A percentile compares a stretch with the other conserved stretches of the same genome.
Conservation (phyloP, 345 rosid genomes). For the Carallia pectinifolia region DNA sequence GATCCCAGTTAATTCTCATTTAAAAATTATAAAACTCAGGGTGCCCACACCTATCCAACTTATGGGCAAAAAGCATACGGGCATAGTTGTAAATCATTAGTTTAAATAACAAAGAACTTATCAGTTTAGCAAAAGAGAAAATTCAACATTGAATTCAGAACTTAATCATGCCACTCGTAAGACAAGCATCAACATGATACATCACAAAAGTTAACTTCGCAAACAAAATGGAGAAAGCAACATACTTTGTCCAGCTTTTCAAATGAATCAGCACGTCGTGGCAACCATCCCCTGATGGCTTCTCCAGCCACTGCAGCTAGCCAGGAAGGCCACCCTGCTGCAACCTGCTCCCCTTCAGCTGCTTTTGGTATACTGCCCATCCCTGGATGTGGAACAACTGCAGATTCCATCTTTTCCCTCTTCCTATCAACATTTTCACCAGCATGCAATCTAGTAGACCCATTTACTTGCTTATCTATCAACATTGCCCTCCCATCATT, state of each 20-base stretch:
- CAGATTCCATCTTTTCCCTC: slow-evolving; percentile 59
- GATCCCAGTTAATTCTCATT: background rate
- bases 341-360: slow-evolving; percentile 87
- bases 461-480: slow-evolving; percentile 69
- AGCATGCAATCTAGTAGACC: slow-evolving; percentile 47
- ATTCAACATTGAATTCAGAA: background rate
- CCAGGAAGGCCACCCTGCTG: slow-evolving; percentile 99
- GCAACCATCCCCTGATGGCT: slow-evolving; percentile 94
- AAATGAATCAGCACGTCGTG: slow-evolving; percentile 93
- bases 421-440: slow-evolving; percentile 59
- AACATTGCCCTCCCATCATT: slow-evolving; percentile 56
- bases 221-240: slow-evolving; percentile 25
- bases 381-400: slow-evolving; percentile 50
- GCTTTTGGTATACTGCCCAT: slow-evolving; percentile 67
- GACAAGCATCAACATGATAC: background rate
- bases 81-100: too few relatives aligned
- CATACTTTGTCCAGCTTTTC: slow-evolving; percentile 94
- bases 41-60: too few relatives aligned
- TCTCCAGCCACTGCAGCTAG: slow-evolving; percentile 94
- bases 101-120: too few relatives aligned
- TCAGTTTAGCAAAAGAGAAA: background rate
- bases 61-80: too few relatives aligned
- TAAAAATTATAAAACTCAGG: background rate
- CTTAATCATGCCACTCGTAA: background rate
- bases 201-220: background rate